A percentile compares a stretch with the other conserved stretches of the same genome.
Conservation (phyloP, 2,329 filamentous ascomycete genomes). For the Xenoacremonium recifei region DNA sequence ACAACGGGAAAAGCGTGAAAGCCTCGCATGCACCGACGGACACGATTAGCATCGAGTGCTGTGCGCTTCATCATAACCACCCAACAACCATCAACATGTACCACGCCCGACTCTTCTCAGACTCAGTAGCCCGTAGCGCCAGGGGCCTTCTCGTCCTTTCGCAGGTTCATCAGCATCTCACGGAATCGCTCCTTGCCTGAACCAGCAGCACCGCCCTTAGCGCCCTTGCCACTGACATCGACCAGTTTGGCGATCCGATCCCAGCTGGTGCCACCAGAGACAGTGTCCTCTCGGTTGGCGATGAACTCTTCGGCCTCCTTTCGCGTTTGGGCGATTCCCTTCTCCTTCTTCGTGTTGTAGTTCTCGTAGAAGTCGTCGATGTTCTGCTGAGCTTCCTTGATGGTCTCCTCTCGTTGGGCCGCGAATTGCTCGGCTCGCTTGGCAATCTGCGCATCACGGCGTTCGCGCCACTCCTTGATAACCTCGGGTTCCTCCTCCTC, state of each 20-base stretch:
- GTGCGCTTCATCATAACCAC: no score
- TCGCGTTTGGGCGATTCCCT: conserved; percentile 81
- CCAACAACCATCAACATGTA: no score
- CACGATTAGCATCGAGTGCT: conserved; percentile 14
- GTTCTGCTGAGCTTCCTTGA: conserved; percentile 87
- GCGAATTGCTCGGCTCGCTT: conserved; percentile 84
- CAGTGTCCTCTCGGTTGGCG: conserved; percentile 84
- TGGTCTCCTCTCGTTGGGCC: conserved; percentile 77
- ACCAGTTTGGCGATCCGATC: conserved; percentile 96
- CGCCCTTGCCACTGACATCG: conserved; percentile 93
- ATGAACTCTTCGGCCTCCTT: conserved; percentile 94
- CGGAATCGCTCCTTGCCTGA: conserved; percentile 96
- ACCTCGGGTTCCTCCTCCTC: conserved; percentile 87
- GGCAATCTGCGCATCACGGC: conserved; percentile 76
- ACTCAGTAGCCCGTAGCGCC: conserved; percentile 61
- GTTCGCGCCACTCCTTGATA: conserved; percentile 88
- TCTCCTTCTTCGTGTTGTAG: conserved; percentile 98
- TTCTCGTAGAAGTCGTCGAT: conserved; percentile 99
- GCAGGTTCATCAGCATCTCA: conserved; percentile 80
- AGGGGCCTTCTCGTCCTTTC: conserved; percentile 87
- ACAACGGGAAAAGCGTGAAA: conserved; percentile 24
- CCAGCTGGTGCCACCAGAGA: conserved; percentile 95
- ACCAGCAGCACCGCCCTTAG: conserved; percentile 80
- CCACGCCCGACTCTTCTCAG: conserved; percentile 8
- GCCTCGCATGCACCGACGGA: conserved; percentile 20